Base-by-base conservation (phyloP, 169 alveolate species). In the Plasmodium cynomolgi region DNA sequence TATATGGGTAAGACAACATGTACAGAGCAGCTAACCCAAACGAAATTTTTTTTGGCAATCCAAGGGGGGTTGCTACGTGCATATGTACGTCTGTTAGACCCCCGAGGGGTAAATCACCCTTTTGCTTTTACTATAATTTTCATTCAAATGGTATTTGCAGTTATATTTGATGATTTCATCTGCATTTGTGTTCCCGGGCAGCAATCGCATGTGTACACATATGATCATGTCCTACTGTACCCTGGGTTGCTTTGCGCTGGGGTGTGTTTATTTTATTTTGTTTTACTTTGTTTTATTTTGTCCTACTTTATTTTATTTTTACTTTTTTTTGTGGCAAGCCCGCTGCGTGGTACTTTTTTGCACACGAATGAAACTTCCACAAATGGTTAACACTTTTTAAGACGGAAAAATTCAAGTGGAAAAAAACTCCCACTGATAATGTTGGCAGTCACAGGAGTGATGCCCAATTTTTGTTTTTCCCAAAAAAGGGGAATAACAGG, bases 311-410 rank as follows among this genome's bases (percentile, higher is more conserved):
- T 47, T 15, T 41, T n/a, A 26, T 56, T 54, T 81, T 81, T 81
- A 54, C 56, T 81, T 71, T 84, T 47, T 73, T 73, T 84, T 39
- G 83, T 71, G 72, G 54, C 77, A 84, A 84, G 77, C 83, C 44
- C 75, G 58, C 75, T 20, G 73, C 39, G 75, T 20, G 41, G 39
- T 56, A 50, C 62, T n/a, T 82, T 82, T 82, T 50, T 23, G 8
- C 33, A n/a, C 68, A 37, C 90, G 33, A 54, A 31, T 56, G 20
- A 0, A 82, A 5, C 39, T 82, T 62, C 77, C 77, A 5, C 77
- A 20, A 62, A 62, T 62, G 77, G 77, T 62, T 62, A 5, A 62
- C 37, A 62, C 34, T 62, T 62, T 62, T 62, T 31, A 23, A 37
- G 34, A 34, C 39, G 44, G 54, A 39, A 56, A 83, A 56, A 62